Evolutionary conservation across 2,329 filamentous ascomycete species (phyloP).

Genomic region (Ilyonectria destructans): DNA sequence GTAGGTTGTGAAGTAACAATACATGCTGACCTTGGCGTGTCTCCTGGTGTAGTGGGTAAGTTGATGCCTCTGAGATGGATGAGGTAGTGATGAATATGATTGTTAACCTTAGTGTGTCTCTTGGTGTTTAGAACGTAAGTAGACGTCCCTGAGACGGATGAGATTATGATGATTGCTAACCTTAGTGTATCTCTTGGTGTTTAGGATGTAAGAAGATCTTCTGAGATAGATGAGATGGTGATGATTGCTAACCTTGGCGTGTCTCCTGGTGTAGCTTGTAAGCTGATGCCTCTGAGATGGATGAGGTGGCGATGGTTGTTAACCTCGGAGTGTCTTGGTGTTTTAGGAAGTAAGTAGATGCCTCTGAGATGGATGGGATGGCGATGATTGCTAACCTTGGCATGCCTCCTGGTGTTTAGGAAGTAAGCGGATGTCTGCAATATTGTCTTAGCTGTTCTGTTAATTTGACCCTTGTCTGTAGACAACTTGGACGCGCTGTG

Average conservation of each 20-base stretch:
- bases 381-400: slow-evolving; percentile 1
- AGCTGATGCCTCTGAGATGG: background rate
- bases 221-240: background rate
- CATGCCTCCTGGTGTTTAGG: background rate
- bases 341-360: background rate
- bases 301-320: background rate
- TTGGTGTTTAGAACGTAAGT: background rate
- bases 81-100: slow-evolving; percentile 1
- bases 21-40: slow-evolving; percentile 9
- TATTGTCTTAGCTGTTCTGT: background rate
- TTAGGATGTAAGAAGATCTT: too few relatives aligned
- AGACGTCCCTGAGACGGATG: background rate
- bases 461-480: too few relatives aligned
- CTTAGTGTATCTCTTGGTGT: background rate
- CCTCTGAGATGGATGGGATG: slow-evolving; percentile 4
- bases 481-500: too few relatives aligned
- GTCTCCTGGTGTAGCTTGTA: background rate
- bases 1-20: slow-evolving; percentile 4
- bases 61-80: background rate
- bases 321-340: slow-evolving; percentile 3
- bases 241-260: slow-evolving; percentile 3
- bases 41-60: background rate
- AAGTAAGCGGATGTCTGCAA: background rate
- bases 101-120: background rate
- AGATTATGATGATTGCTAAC: background rate